Conservation (phyloP, 164 flowering plant genomes). For the Hamamelis virginiana region DNA sequence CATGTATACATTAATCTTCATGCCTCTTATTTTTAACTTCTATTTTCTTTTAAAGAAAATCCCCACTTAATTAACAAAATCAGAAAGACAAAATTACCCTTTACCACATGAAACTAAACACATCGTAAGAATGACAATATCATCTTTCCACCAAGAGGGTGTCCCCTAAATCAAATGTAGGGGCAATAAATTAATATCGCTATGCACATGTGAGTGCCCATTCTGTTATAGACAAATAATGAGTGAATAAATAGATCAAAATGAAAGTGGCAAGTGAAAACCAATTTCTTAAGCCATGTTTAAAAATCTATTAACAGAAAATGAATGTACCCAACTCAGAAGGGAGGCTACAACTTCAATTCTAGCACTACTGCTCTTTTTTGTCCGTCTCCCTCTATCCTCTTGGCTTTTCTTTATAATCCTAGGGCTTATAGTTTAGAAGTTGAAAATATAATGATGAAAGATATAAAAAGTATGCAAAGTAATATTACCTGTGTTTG, state of each 20-base stretch:
- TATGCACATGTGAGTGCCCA: neutral
- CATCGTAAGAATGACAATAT: neutral
- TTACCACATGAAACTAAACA: neutral
- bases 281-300: neutral
- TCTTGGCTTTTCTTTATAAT: conserved; percentile 1
- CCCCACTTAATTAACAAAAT: neutral
- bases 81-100: neutral
- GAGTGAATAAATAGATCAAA: neutral
- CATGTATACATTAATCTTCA: neutral
- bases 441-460: neutral
- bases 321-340: neutral
- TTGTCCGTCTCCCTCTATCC: neutral
- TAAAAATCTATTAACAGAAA: neutral
- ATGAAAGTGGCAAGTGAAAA: neutral
- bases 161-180: neutral
- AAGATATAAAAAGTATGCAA: neutral
- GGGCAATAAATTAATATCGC: neutral
- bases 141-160: neutral
- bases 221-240: neutral
- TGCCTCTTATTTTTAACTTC: neutral
- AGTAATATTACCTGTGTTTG: conserved; percentile 4
- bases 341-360: neutral
- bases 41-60: neutral
- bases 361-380: neutral
- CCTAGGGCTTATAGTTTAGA: neutral